phyloP scores from a whole-genome alignment of 148 eudicot species.

The Oxyria digyna region DNA sequence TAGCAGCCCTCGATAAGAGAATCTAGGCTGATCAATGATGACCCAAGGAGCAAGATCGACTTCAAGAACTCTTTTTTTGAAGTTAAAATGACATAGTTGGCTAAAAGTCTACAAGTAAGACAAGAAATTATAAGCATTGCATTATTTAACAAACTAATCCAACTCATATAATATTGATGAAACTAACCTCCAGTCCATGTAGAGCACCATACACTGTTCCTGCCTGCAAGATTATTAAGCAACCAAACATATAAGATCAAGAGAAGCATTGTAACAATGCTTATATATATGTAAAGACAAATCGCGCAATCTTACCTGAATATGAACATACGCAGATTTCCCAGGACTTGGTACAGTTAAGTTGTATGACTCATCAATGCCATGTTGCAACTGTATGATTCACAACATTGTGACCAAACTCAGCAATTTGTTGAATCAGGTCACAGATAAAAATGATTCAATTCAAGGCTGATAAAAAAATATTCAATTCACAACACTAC shows the following conservation, averaged over 20 bases:
- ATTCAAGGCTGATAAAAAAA: too few species aligned
- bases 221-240: conserved; percentile 45
- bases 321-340: conserved; percentile 41
- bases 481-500: too few species aligned
- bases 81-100: conserved; percentile 67
- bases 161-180: neutral
- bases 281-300: too few species aligned
- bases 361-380: conserved; percentile 71
- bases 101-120: conserved; percentile 63
- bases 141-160: neutral
- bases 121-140: neutral
- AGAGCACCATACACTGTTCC: conserved; percentile 83
- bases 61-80: conserved; percentile 44
- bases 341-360: conserved; percentile 35
- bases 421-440: neutral
- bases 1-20: conserved; percentile 76
- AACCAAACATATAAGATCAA: too few species aligned
- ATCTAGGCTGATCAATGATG: conserved; percentile 67
- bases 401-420: conserved; percentile 11
- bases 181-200: conserved; percentile 74
- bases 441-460: neutral
- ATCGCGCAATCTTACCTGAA: conserved; percentile 37
- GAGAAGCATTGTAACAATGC: too few species aligned
- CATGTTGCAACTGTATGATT: conserved; percentile 56
- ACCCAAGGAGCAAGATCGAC: conserved; percentile 57